Base-by-base conservation (phyloP, 371 early-diverging fungal genomes). In the Rhizopus sp. region DNA sequence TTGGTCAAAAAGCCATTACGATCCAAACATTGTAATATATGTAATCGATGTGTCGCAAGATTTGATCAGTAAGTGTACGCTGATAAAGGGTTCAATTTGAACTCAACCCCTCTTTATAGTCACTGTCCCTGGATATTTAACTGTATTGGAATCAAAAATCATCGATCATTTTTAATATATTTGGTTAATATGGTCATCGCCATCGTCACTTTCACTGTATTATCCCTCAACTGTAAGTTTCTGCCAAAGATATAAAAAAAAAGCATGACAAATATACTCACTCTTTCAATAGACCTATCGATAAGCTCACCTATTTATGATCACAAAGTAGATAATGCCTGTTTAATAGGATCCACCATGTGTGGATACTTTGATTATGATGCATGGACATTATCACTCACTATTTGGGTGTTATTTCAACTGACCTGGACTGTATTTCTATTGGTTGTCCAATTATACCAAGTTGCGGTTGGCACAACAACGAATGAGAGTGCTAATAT, bases 41-140 rank as follows among this genome's bases (percentile, higher is more conserved):
- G 99, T 69, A 87, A 96, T 63, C 87, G 93, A 48, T 99, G 99
- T 72, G 95, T 99, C 4, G 93, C 95, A n/a, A 87, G 87, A 57
- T 98, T 99, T 81, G 99, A 99, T 64, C 99, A 99, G 87, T 87
- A 82, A 73, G 82, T 75, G 23, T 62, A 81, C 65, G 10, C 15
- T 7, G 23, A 13, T 33, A 33, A 10, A 3, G 9, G 34, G 13
- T 4, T 23, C 23, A 23, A 3, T 44, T 17, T 47, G 30, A 7
- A 31, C 17, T 31, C 3, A 40, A 39, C 7, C 6, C 5, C 9
- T n/a, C 9, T 46, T 29, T 47, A 10, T 59, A 86, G 87, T 68
- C 99, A 99, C 72, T 99, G 99, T 63, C 96, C 96, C 10, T 99
- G 99, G 99, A 94, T 96, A 10, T 87, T 83, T 64, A 92, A 88